These are phyloP conservation scores for Chenopodium berlandieri DNA, from an alignment of 148 eudicot species.

Conservation along the genomic window DNA sequence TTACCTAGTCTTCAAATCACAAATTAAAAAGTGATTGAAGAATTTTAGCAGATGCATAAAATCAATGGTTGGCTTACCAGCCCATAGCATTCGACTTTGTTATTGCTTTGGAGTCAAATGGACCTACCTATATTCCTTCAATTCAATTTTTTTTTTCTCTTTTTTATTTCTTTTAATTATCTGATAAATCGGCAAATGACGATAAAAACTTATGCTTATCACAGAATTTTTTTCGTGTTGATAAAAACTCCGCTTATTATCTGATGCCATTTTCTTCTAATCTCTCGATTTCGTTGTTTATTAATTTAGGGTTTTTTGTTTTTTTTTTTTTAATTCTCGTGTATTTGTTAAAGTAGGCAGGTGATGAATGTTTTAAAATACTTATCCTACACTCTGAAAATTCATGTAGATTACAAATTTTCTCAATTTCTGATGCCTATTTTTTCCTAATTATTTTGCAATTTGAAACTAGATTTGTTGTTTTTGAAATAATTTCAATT, in stretches of 20 bases:
- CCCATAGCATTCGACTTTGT: constrained; percentile 20
- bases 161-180: neutral
- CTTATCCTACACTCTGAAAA: constrained; percentile 30
- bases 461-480: no score
- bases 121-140: constrained; percentile 21
- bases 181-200: constrained; percentile 18
- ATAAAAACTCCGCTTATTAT: constrained; percentile 37
- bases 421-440: constrained; percentile 32
- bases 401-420: constrained; percentile 24
- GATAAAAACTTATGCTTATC: constrained; percentile 25
- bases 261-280: constrained; percentile 18
- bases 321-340: neutral
- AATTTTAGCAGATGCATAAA: constrained; percentile 23
- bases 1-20: constrained; percentile 16
- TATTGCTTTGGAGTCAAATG: constrained; percentile 37
- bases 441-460: no score
- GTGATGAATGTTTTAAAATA: constrained; percentile 18
- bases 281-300: neutral
- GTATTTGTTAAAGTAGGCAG: neutral
- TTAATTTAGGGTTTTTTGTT: neutral
- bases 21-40: neutral
- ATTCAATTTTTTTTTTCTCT: neutral
- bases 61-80: constrained; percentile 23
- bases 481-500: no score
- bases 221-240: constrained; percentile 25